A percentile compares a stretch with the other conserved stretches of the same genome.
phyloP scores from a whole-genome alignment of 768 basidiomycete species.

The Dacryopinax spathularia region DNA sequence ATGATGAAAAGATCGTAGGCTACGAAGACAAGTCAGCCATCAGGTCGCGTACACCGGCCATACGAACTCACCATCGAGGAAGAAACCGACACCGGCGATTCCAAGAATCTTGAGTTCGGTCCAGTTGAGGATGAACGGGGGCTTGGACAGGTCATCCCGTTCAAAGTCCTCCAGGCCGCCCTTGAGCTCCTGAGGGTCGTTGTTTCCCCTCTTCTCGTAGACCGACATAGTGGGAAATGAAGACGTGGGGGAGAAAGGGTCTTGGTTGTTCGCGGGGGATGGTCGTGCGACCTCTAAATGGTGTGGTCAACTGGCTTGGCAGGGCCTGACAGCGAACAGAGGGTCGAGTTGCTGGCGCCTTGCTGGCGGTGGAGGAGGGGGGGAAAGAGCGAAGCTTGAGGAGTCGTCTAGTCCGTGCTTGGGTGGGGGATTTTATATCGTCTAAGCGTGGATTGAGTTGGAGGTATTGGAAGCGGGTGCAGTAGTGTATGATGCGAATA shows the following conservation, averaged over 20 bases:
- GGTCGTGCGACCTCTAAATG: too few species aligned
- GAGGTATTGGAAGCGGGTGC: too few species aligned
- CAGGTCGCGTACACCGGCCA: neutral
- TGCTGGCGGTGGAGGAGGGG: neutral
- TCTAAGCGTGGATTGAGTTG: neutral
- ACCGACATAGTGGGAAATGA: neutral
- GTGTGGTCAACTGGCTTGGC: too few species aligned
- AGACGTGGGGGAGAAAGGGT: neutral
- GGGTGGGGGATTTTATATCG: neutral
- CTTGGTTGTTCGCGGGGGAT: too few species aligned
- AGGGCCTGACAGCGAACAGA: too few species aligned
- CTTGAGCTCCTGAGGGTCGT: neutral
- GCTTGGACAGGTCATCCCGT: conserved; percentile 20
- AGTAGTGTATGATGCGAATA: neutral
- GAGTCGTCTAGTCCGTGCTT: too few species aligned
- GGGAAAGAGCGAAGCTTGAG: neutral
- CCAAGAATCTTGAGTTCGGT: conserved; percentile 46
- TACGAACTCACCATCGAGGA: conserved; percentile 43
- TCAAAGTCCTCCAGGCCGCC: conserved; percentile 22
- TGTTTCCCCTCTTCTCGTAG: neutral
- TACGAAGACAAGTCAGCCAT: neutral
- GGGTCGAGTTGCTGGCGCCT: too few species aligned
- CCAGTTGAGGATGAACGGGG: conserved; percentile 29
- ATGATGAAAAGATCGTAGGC: conserved; percentile 11
- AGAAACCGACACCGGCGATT: conserved; percentile 56